phyloP scores from a whole-genome alignment of 2,329 filamentous ascomycete species.

The Colletotrichum sp. region DNA sequence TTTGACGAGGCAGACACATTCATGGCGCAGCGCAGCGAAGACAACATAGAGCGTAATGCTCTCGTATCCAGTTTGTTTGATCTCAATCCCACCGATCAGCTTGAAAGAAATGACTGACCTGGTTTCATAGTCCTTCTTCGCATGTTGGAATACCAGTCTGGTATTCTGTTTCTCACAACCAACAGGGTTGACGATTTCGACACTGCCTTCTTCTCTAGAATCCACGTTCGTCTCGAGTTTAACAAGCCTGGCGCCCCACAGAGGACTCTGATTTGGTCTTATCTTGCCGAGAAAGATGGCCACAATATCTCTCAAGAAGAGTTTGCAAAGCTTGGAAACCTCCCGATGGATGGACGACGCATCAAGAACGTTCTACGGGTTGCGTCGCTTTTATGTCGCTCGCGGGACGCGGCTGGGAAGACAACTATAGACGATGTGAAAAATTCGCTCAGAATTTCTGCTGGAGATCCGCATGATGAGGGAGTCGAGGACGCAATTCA shows the following conservation, averaged over 20 bases:
- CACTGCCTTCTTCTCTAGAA: neutral
- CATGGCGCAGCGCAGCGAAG: neutral
- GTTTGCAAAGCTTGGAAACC: neutral
- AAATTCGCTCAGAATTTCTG: neutral
- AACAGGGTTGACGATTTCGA: neutral
- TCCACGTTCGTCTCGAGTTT: neutral
- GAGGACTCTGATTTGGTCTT: neutral
- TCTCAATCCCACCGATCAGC: neutral
- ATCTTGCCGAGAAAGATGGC: neutral
- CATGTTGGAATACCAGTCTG: neutral
- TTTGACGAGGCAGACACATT: neutral
- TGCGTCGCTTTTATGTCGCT: neutral
- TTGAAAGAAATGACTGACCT: neutral
- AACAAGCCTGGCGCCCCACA: rapidly evolving
- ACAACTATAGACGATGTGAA: neutral
- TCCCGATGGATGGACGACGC: neutral
- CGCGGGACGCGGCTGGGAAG: neutral
- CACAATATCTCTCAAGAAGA: neutral
- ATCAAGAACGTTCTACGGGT: neutral
- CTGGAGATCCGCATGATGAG: neutral
- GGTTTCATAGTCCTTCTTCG: neutral
- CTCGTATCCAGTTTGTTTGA: neutral
- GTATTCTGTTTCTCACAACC: neutral
- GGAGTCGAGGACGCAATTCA: neutral
- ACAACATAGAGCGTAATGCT: neutral